These are phyloP conservation scores for Metschnikowia continentalis DNA, from an alignment of 805 yeast genomes.

Conservation along the genomic window DNA sequence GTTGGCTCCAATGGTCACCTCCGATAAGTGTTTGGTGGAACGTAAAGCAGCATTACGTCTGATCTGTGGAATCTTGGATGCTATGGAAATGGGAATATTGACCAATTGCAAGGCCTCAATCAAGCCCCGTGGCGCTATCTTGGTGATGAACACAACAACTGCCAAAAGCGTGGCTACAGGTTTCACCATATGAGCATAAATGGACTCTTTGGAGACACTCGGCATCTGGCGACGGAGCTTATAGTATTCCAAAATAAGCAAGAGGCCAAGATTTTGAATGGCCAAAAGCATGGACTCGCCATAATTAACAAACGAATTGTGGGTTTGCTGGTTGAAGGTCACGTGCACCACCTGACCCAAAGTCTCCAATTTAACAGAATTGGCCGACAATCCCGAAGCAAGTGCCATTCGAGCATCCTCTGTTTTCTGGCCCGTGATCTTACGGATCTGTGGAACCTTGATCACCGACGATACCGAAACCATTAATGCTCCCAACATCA, in stretches of 20 bases:
- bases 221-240: slow-evolving; percentile 1
- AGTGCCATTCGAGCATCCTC: slow-evolving; percentile 25
- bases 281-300: slow-evolving; percentile 40
- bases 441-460: slow-evolving; percentile 39
- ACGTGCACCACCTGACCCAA: slow-evolving; percentile 37
- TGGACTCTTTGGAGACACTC: neutral
- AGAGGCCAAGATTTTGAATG: slow-evolving; percentile 34
- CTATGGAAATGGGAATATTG: slow-evolving; percentile 35
- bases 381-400: slow-evolving; percentile 35
- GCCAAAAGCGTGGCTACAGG: slow-evolving; percentile 29
- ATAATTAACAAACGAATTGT: slow-evolving; percentile 34
- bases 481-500: slow-evolving; percentile 29
- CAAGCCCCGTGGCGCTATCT: slow-evolving; percentile 28
- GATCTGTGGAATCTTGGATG: slow-evolving; percentile 40
- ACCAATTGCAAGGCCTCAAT: slow-evolving; percentile 31
- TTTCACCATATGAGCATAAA: neutral
- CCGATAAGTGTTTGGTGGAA: slow-evolving; percentile 36
- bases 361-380: slow-evolving; percentile 34
- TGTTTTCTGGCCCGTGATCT: slow-evolving; percentile 27
- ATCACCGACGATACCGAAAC: slow-evolving; percentile 38
- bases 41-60: slow-evolving; percentile 28
- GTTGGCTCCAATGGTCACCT: slow-evolving; percentile 39
- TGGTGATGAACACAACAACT: slow-evolving; percentile 25
- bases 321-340: slow-evolving; percentile 33
- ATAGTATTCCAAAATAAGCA: slow-evolving; percentile 34